These are phyloP conservation scores for Samsoniella hepiali DNA, from an alignment of 2,329 filamentous ascomycete species.

Conservation along the genomic window DNA sequence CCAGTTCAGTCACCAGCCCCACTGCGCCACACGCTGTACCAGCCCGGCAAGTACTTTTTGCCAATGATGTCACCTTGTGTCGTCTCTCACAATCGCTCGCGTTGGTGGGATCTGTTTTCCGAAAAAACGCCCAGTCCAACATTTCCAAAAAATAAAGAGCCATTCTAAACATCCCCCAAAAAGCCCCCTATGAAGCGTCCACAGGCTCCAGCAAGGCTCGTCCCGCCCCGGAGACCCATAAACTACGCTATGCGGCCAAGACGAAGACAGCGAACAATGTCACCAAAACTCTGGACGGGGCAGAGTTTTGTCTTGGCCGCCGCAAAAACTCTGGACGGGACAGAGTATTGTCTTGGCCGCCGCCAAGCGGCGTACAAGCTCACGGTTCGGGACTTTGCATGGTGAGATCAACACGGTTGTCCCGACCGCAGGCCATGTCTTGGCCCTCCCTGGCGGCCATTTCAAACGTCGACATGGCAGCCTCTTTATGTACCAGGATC, in stretches of 20 bases:
- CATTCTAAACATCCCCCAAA: not conserved
- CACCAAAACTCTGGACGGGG: not conserved
- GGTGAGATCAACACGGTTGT: not conserved
- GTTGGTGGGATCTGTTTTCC: not conserved
- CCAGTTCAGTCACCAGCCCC: constrained; percentile 7
- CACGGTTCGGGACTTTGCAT: not conserved
- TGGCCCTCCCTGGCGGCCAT: not conserved
- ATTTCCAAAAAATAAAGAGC: not conserved
- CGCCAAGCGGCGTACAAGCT: not conserved
- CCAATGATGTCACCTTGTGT: constrained; percentile 13
- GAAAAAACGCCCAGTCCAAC: not conserved
- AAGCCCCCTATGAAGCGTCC: not conserved
- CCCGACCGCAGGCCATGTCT: not conserved
- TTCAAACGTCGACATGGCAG: not conserved
- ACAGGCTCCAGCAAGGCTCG: constrained; percentile 11
- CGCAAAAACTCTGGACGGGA: too few relatives aligned
- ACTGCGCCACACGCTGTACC: constrained; percentile 15
- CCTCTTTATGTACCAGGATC: not conserved
- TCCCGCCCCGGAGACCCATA: constrained; percentile 17
- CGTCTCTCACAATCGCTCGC: not conserved
- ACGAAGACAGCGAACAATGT: not conserved
- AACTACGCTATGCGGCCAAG: constrained; percentile 17
- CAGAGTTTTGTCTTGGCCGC: constrained; percentile 7
- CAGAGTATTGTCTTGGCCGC: constrained; percentile 7
- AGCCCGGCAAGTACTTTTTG: not conserved